phyloP scores from a whole-genome alignment of 805 yeast species.

The Saccharomycopsis sp. region DNA sequence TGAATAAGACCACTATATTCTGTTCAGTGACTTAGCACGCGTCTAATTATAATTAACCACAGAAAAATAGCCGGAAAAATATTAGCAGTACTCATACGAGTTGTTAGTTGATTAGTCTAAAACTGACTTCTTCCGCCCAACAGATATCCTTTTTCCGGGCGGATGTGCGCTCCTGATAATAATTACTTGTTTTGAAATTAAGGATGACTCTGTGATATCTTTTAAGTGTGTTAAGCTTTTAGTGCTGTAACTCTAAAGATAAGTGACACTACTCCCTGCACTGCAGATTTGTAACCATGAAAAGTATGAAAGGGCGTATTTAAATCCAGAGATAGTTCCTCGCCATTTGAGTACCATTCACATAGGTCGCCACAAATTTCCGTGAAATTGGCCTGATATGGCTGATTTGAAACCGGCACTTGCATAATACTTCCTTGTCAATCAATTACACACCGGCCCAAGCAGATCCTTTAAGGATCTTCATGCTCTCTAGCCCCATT shows the following conservation, averaged over 20 bases:
- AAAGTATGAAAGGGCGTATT: too few relatives aligned
- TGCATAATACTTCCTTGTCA: background rate
- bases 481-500: too few relatives aligned
- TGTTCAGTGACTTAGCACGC: background rate
- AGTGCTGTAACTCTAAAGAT: background rate
- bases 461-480: too few relatives aligned
- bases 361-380: background rate
- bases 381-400: background rate
- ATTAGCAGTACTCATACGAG: background rate
- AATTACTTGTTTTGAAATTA: too few relatives aligned
- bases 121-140: background rate
- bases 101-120: too few relatives aligned
- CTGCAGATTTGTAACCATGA: background rate
- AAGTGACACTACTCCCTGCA: background rate
- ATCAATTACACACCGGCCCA: background rate
- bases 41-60: background rate
- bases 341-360: too few relatives aligned
- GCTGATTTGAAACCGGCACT: background rate
- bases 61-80: background rate
- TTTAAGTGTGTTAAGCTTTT: too few relatives aligned
- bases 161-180: too few relatives aligned
- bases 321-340: too few relatives aligned
- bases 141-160: background rate
- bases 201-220: too few relatives aligned
- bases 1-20: too few relatives aligned